Conservation (phyloP, 1,284 basidiomycete genomes). For the Ceraceosorus guamensis region DNA sequence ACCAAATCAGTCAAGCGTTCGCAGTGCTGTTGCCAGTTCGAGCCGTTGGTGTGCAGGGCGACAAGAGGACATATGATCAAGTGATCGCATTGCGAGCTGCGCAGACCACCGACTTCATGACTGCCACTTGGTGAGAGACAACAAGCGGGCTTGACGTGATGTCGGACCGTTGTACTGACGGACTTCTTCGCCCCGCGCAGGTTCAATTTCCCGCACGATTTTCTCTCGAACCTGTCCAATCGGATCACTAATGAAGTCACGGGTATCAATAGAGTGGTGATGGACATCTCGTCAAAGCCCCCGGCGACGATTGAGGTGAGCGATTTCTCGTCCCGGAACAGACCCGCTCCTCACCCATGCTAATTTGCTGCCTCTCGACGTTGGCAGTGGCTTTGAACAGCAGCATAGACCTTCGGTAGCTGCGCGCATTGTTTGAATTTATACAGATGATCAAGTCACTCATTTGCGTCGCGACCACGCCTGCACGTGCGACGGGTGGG, state of each 20-base stretch:
- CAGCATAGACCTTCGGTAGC: too few relatives aligned
- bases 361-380: too few relatives aligned
- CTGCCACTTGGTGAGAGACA: conserved; percentile 52
- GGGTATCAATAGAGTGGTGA: conserved; percentile 59
- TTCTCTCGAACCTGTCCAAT: conserved; percentile 84
- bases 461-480: too few relatives aligned
- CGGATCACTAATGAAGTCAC: conserved; percentile 95
- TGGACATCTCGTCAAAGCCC: conserved; percentile 92
- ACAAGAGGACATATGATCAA: conserved; percentile 94
- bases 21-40: conserved; percentile 92
- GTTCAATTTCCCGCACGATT: conserved; percentile 86
- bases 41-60: conserved; percentile 96
- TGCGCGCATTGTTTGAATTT: too few relatives aligned
- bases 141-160: too few relatives aligned
- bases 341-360: too few relatives aligned
- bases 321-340: too few relatives aligned
- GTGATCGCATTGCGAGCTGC: conserved; percentile 52
- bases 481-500: too few relatives aligned
- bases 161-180: too few relatives aligned
- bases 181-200: too few relatives aligned
- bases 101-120: conserved; percentile 48
- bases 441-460: too few relatives aligned
- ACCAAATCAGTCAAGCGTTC: conserved; percentile 93
- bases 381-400: too few relatives aligned
- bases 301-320: conserved; percentile 67